Percentiles rank a stretch among this genome's conserved stretches.
Evolutionary conservation across 2,329 filamentous ascomycete species (phyloP).

Genomic region (Cordyceps cicadae): DNA sequence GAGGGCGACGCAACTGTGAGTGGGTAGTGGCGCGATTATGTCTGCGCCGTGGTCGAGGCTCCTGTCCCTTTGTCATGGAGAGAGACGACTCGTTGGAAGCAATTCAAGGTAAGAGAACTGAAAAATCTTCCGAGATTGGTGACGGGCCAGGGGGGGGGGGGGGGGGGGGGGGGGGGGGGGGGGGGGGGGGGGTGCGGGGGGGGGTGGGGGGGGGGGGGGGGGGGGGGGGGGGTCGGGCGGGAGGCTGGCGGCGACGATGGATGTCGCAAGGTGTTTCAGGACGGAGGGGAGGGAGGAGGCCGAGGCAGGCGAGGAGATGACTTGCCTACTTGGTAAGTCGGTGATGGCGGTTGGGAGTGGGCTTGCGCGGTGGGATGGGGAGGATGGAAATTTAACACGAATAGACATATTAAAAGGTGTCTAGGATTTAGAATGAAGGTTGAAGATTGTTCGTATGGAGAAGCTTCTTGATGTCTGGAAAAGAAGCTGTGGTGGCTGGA

Average conservation of each 20-base stretch:
- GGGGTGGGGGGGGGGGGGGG: too few relatives aligned
- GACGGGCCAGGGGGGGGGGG: not conserved
- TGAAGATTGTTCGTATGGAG: not conserved
- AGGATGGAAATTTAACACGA: not conserved
- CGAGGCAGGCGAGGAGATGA: not conserved
- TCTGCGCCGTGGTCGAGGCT: not conserved
- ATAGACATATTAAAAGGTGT: not conserved
- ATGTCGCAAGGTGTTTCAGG: conserved; percentile 11
- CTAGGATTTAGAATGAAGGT: not conserved
- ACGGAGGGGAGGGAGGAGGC: not conserved
- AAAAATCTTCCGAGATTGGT: not conserved
- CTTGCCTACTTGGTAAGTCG: too few relatives aligned
- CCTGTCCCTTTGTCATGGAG: not conserved
- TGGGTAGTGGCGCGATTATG: conserved; percentile 4
- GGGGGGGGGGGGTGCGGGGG: too few relatives aligned
- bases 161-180: too few relatives aligned
- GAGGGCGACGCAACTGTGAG: not conserved
- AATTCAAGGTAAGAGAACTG: not conserved
- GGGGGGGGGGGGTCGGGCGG: too few relatives aligned
- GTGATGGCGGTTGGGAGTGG: not conserved
- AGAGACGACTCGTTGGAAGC: not conserved
- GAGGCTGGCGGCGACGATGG: conserved; percentile 5
- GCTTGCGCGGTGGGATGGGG: not conserved
- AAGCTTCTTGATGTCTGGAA: not conserved
- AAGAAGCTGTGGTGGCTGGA: not conserved